phyloP scores from a whole-genome alignment of 2,329 filamentous ascomycete genomes.

The Talaromyces amestolkiae region DNA sequence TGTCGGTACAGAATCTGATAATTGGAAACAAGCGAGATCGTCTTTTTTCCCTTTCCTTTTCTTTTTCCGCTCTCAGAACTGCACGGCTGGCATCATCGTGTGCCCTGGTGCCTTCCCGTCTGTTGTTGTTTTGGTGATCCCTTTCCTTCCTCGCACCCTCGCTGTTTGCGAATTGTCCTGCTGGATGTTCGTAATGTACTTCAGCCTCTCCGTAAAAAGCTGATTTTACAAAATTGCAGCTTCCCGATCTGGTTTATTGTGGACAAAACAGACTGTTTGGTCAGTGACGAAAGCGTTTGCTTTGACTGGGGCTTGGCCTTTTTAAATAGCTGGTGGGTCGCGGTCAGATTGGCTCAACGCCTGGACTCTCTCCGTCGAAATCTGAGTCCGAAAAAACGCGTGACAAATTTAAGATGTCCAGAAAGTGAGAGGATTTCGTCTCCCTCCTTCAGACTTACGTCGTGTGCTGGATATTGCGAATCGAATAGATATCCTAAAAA shows the following conservation, averaged over 20 bases:
- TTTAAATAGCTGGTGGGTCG: conserved; percentile 5
- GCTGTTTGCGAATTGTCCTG: not conserved
- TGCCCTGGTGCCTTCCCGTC: not conserved
- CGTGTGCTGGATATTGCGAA: not conserved
- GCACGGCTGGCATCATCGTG: conserved; percentile 11
- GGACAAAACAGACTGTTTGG: not conserved
- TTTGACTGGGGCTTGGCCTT: conserved; percentile 3
- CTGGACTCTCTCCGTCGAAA: not conserved
- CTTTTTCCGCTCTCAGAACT: conserved; percentile 7
- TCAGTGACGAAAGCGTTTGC: not conserved
- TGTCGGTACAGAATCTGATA: not conserved
- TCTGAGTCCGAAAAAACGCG: not conserved
- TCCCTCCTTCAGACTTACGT: not conserved
- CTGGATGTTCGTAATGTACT: not conserved
- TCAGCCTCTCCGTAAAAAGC: not conserved
- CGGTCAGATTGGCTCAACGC: not conserved
- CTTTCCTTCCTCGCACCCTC: not conserved
- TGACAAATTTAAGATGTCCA: not conserved
- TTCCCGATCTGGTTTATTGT: not conserved
- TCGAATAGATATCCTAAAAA: not conserved
- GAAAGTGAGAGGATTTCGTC: not conserved
- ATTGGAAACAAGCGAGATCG: not conserved
- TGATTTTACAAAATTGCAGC: not conserved
- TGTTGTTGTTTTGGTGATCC: not conserved
- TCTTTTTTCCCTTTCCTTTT: not conserved